Conservation (phyloP, 1,284 basidiomycete genomes). For the Ceratobasidium sp. region DNA sequence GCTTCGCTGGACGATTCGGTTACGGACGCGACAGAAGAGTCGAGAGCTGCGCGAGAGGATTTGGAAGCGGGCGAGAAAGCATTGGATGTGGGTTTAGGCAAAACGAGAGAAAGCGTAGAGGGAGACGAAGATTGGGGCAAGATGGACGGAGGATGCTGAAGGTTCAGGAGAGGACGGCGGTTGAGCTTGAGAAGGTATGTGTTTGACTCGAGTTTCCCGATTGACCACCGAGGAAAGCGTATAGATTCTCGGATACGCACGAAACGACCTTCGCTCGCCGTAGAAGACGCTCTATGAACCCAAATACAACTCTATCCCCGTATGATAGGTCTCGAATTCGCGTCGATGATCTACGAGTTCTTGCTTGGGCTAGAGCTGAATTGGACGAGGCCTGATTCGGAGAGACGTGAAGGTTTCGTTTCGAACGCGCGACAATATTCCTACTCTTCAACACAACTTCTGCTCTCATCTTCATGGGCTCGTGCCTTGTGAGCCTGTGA, state of each 20-base stretch:
- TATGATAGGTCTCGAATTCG: too few relatives aligned
- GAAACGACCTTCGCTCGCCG: constrained; percentile 54
- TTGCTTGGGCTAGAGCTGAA: too few relatives aligned
- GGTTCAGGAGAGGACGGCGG: constrained; percentile 17
- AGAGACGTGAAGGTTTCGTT: too few relatives aligned
- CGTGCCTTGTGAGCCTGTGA: too few relatives aligned
- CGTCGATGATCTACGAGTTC: too few relatives aligned
- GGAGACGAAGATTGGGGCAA: constrained; percentile 53
- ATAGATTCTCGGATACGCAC: constrained; percentile 52
- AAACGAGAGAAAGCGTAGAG: constrained; percentile 56
- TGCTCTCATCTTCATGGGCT: too few relatives aligned
- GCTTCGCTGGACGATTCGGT: constrained; percentile 69
- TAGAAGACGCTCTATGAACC: constrained; percentile 70
- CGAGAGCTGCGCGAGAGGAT: constrained; percentile 38
- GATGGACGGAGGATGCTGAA: constrained; percentile 51
- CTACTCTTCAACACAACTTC: too few relatives aligned
- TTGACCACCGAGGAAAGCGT: too few relatives aligned
- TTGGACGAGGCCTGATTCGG: too few relatives aligned
- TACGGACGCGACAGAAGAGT: constrained; percentile 57
- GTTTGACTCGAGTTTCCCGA: too few relatives aligned
- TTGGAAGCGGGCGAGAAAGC: constrained; percentile 39
- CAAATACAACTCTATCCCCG: constrained; percentile 77
- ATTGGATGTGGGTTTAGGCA: constrained; percentile 49
- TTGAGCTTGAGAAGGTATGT: too few relatives aligned
- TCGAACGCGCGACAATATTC: too few relatives aligned